Conservation (phyloP, 208 protist genomes). For the Acanthamoeba rhysodes region DNA sequence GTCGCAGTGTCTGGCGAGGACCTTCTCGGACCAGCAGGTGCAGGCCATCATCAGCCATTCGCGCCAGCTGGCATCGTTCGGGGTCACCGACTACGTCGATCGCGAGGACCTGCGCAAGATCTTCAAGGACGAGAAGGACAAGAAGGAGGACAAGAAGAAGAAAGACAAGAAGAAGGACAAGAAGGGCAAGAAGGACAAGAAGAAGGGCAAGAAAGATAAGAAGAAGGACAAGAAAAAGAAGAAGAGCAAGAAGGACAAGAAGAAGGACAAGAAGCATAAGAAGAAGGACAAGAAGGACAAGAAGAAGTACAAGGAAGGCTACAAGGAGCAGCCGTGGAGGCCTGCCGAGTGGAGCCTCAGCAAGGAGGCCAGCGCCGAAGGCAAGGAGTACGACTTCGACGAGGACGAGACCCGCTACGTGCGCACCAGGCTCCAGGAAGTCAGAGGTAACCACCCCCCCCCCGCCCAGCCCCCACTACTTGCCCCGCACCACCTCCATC, state of each 20-base stretch:
- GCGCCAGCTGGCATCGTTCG: slow-evolving; percentile 2
- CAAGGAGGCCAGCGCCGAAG: neutral
- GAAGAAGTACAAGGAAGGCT: slow-evolving; percentile 1
- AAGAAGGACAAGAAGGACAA: slow-evolving; percentile 36
- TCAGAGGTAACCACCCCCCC: neutral
- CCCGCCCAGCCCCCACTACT: neutral
- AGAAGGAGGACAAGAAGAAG: neutral
- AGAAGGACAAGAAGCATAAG: slow-evolving; percentile 15
- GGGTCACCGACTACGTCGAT: neutral
- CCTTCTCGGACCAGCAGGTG: slow-evolving; percentile 17
- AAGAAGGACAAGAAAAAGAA: slow-evolving; percentile 9
- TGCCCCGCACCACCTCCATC: too few relatives aligned
- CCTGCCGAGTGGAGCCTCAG: slow-evolving; percentile 2
- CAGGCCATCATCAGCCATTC: neutral
- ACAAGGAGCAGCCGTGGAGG: slow-evolving; percentile 9
- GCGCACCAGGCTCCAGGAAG: neutral
- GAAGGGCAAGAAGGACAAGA: neutral
- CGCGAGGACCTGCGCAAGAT: slow-evolving; percentile 22
- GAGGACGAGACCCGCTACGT: slow-evolving; percentile 22
- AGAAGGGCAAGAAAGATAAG: neutral
- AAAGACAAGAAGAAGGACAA: neutral
- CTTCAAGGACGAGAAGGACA: slow-evolving; percentile 27
- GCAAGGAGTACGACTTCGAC: slow-evolving; percentile 19
- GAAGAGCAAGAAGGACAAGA: slow-evolving; percentile 17
- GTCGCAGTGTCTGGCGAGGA: slow-evolving; percentile 1